Conservation (phyloP, 345 rosid genomes). For the Gossypium rotundifolium region DNA sequence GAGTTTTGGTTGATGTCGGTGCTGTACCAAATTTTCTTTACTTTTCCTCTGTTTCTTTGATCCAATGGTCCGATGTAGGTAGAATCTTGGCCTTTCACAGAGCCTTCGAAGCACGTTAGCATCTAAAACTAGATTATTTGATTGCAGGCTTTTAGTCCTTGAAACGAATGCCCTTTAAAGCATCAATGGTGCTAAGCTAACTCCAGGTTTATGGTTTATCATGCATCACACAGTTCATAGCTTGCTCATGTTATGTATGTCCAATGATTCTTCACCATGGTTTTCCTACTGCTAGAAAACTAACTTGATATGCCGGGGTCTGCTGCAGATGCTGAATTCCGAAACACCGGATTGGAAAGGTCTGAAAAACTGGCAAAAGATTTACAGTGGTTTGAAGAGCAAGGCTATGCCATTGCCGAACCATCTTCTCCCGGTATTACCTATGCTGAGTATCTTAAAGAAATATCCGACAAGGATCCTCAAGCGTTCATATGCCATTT, state of each 20-base stretch:
- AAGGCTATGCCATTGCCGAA: conserved; percentile 73
- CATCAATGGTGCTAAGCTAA: no score
- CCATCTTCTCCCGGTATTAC: conserved; percentile 68
- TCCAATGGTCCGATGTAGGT: no score
- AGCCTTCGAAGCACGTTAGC: no score
- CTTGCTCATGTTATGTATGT: background rate
- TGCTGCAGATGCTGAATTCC: conserved; percentile 70
- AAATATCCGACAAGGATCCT: conserved; percentile 79
- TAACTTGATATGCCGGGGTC: conserved; percentile 4
- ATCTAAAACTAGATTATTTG: no score
- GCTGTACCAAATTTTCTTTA: no score
- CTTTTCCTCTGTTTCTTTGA: no score
- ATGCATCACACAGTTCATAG: background rate
- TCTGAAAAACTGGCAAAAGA: conserved; percentile 58
- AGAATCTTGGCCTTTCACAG: no score
- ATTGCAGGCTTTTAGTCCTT: no score
- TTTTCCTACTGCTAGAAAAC: background rate
- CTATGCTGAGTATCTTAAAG: conserved; percentile 56
- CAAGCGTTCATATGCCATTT: conserved; percentile 95
- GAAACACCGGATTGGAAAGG: conserved; percentile 81
- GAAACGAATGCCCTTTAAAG: no score
- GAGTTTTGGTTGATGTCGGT: no score
- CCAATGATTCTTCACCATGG: background rate
- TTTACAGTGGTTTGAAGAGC: conserved; percentile 83
- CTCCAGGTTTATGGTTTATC: background rate